Evolutionary conservation across 805 yeast species (phyloP).

Genomic region (Tetrapisispora namnaoensis): DNA sequence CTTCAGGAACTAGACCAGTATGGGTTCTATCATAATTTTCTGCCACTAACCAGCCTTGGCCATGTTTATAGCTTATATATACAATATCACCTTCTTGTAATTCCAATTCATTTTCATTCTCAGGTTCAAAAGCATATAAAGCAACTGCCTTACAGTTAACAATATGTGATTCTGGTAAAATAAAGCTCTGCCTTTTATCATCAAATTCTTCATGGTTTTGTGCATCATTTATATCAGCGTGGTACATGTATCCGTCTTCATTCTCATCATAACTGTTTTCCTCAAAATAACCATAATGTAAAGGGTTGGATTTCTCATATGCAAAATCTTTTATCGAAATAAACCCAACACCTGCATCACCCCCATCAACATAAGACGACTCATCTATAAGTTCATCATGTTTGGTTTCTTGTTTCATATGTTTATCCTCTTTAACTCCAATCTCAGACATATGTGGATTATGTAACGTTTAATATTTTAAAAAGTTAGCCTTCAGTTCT

Average conservation of each 20-base stretch:
- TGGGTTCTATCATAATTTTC: slow-evolving; percentile 34
- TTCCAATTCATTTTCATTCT: slow-evolving; percentile 84
- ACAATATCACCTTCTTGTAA: slow-evolving; percentile 73
- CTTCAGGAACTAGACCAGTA: slow-evolving; percentile 92
- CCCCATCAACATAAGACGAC: neutral
- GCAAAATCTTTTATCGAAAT: slow-evolving; percentile 74
- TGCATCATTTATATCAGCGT: slow-evolving; percentile 4
- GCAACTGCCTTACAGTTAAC: slow-evolving; percentile 63
- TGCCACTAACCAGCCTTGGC: slow-evolving; percentile 98
- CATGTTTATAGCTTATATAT: slow-evolving; percentile 83
- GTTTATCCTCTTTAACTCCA: neutral
- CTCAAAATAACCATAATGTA: slow-evolving; percentile 51
- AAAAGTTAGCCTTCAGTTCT: too few relatives aligned
- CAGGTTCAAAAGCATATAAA: slow-evolving; percentile 80
- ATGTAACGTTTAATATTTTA: neutral
- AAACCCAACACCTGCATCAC: slow-evolving; percentile 15
- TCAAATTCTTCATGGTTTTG: slow-evolving; percentile 15
- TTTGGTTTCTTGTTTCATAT: neutral
- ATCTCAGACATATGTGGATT: neutral
- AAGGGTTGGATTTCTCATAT: slow-evolving; percentile 57
- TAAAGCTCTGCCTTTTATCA: slow-evolving; percentile 25
- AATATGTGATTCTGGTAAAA: slow-evolving; percentile 30
- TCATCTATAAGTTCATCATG: neutral
- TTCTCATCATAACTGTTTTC: slow-evolving; percentile 19
- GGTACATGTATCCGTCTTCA: slow-evolving; percentile 18